These are phyloP conservation scores for Cubamyces sp. DNA, from an alignment of 768 basidiomycete species.

Conservation along the genomic window DNA sequence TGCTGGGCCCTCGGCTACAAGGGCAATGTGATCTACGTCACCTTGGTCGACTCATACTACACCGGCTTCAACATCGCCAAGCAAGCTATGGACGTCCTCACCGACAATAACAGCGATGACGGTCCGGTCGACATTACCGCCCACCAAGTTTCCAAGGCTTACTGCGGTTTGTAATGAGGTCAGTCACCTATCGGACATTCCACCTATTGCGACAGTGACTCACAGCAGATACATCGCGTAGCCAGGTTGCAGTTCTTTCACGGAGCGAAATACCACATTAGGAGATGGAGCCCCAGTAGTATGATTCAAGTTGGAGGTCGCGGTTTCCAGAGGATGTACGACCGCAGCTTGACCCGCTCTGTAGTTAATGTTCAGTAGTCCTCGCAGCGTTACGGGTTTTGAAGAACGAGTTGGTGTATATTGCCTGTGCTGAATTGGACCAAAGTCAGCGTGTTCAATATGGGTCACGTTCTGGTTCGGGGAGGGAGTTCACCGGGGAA, in stretches of 20 bases:
- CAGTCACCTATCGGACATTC: too few relatives aligned
- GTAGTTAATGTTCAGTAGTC: conserved; percentile 11
- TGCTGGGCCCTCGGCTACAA: conserved; percentile 39
- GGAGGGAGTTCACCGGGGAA: too few relatives aligned
- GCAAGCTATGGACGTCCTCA: conserved; percentile 40
- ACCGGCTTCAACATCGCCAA: conserved; percentile 42
- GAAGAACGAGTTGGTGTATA: too few relatives aligned
- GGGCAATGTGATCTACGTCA: conserved; percentile 34
- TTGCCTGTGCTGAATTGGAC: not conserved
- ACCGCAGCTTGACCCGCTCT: conserved; percentile 7
- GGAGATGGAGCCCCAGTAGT: not conserved
- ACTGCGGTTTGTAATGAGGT: conserved; percentile 51
- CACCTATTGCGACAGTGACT: too few relatives aligned
- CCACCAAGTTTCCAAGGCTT: conserved; percentile 46
- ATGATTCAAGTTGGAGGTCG: not conserved
- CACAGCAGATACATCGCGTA: too few relatives aligned
- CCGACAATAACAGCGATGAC: conserved; percentile 46
- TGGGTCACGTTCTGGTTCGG: too few relatives aligned
- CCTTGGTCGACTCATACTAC: conserved; percentile 37
- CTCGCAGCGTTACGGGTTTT: not conserved
- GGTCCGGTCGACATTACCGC: conserved; percentile 53
- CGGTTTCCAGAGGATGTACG: conserved; percentile 10
- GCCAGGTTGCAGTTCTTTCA: too few relatives aligned
- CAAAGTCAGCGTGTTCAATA: not conserved
- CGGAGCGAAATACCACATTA: too few relatives aligned